phyloP scores from a whole-genome alignment of 2,329 filamentous ascomycete genomes.

The Aspergillus neoniger region DNA sequence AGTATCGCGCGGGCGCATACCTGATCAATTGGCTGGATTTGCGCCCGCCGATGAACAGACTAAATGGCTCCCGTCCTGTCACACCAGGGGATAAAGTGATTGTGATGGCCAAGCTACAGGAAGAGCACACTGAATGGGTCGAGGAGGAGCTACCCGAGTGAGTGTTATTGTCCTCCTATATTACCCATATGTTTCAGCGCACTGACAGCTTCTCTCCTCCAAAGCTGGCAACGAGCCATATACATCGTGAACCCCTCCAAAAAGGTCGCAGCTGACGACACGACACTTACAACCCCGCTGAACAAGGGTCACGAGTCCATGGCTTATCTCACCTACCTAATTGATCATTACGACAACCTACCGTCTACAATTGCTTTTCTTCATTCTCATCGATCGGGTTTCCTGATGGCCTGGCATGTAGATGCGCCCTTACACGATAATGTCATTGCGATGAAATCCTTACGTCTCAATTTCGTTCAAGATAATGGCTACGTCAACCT shows the following conservation, averaged over 20 bases:
- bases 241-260: constrained; percentile 45
- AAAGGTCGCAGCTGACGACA: constrained; percentile 21
- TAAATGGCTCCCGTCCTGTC: constrained; percentile 6
- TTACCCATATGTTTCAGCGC: not conserved
- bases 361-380: constrained; percentile 58
- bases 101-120: constrained; percentile 48
- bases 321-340: constrained; percentile 51
- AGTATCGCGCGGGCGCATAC: constrained; percentile 41
- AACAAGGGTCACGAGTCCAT: constrained; percentile 52
- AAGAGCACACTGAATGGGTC: constrained; percentile 51
- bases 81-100: constrained; percentile 41
- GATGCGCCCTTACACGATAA: constrained; percentile 59
- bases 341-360: constrained; percentile 49
- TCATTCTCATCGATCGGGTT: constrained; percentile 56
- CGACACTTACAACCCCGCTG: constrained; percentile 33
- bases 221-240: constrained; percentile 50
- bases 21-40: constrained; percentile 33
- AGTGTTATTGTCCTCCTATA: constrained; percentile 13
- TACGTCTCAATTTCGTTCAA: constrained; percentile 55
- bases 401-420: constrained; percentile 57
- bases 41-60: constrained; percentile 12
- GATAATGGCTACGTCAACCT: constrained; percentile 62
- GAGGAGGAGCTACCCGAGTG: constrained; percentile 49
- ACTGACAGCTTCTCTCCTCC: not conserved
- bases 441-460: constrained; percentile 52